Evolutionary conservation across 2,329 filamentous ascomycete genomes (phyloP).

Genomic region (Fusarium denticulatum): DNA sequence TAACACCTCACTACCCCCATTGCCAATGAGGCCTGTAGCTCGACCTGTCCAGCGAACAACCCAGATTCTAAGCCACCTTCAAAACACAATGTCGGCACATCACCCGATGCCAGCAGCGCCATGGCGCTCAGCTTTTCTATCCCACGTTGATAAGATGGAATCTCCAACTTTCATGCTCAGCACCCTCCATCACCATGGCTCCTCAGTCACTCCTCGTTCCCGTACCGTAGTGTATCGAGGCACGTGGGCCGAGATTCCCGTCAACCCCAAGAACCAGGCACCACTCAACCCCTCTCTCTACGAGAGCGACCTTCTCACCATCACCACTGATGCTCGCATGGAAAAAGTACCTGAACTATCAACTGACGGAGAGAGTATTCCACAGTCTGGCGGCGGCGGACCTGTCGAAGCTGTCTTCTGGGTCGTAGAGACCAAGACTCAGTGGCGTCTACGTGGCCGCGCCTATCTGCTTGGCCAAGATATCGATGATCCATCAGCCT

Average conservation of each 20-base stretch:
- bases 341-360: conserved; percentile 79
- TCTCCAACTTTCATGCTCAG: conserved; percentile 62
- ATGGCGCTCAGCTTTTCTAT: conserved; percentile 63
- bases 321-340: conserved; percentile 92
- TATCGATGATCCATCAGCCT: conserved; percentile 57
- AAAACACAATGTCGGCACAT: conserved; percentile 43
- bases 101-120: conserved; percentile 53
- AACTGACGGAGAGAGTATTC: conserved; percentile 51
- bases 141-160: conserved; percentile 60
- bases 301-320: conserved; percentile 80
- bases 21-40: conserved; percentile 32
- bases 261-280: conserved; percentile 77
- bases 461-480: conserved; percentile 81
- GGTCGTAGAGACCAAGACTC: conserved; percentile 74
- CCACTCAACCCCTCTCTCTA: conserved; percentile 74
- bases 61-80: conserved; percentile 44
- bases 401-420: conserved; percentile 87
- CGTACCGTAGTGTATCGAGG: conserved; percentile 88
- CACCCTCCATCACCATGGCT: conserved; percentile 56
- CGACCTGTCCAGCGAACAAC: conserved; percentile 39
- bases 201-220: conserved; percentile 64
- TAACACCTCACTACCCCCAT: background rate
- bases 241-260: conserved; percentile 79
- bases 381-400: conserved; percentile 68
- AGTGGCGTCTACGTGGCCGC: conserved; percentile 85